Conservation (phyloP, 164 flowering plant species). For the Magnolia kwangsiensis region DNA sequence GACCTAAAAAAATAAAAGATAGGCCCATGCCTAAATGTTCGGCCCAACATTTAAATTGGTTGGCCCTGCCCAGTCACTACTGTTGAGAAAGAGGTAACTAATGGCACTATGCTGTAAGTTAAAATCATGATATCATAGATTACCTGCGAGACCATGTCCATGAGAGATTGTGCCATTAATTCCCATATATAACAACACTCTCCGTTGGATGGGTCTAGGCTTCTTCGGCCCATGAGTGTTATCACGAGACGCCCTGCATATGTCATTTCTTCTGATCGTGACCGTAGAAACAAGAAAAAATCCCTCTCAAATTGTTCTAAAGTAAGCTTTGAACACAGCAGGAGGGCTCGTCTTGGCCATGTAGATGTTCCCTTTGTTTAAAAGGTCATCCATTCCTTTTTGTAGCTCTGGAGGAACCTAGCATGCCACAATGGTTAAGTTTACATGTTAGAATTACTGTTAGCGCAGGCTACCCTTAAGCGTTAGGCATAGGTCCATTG, state of each 20-base stretch:
- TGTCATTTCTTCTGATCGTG: constrained; percentile 24
- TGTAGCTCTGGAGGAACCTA: constrained; percentile 13
- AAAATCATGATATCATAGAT: neutral
- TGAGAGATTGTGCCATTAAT: constrained; percentile 21
- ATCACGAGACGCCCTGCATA: constrained; percentile 32
- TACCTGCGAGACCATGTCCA: constrained; percentile 24
- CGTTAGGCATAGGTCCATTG: no score
- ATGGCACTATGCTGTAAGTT: neutral
- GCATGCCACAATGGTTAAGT: neutral
- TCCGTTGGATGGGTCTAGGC: constrained; percentile 17
- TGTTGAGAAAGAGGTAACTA: neutral
- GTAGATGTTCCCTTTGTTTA: constrained; percentile 20
- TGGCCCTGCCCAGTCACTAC: neutral
- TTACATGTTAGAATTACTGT: no score
- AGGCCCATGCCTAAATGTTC: neutral
- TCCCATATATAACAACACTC: constrained; percentile 23
- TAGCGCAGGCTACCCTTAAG: no score
- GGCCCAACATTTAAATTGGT: neutral
- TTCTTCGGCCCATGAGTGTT: constrained; percentile 19
- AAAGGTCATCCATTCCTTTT: neutral
- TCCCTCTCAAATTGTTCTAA: constrained; percentile 23
- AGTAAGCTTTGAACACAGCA: constrained; percentile 9
- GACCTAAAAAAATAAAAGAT: neutral
- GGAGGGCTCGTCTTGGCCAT: constrained; percentile 17
- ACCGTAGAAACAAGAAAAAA: constrained; percentile 23